These are phyloP conservation scores for Nadsonia fulvescens DNA, from an alignment of 805 yeast genomes.

Conservation along the genomic window DNA sequence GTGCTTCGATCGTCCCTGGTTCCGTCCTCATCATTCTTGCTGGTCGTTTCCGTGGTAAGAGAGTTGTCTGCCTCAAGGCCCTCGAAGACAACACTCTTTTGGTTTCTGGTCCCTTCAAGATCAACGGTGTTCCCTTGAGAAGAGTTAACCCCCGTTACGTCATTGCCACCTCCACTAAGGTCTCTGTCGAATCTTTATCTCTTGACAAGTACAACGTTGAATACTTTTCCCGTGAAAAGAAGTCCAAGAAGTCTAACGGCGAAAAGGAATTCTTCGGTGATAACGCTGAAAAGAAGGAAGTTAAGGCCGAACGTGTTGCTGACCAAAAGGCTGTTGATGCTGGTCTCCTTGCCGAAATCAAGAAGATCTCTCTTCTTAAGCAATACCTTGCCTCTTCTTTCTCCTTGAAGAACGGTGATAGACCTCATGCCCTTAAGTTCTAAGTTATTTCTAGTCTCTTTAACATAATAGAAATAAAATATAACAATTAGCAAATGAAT, in stretches of 20 bases:
- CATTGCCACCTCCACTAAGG: constrained; percentile 93
- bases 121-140: constrained; percentile 98
- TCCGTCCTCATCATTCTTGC: constrained; percentile 93
- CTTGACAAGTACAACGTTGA: constrained; percentile 82
- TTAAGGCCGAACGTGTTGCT: constrained; percentile 84
- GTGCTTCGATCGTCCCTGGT: constrained; percentile 94
- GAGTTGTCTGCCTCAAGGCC: constrained; percentile 94
- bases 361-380: constrained; percentile 92
- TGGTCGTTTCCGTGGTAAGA: constrained; percentile 99
- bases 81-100: constrained; percentile 95
- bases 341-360: constrained; percentile 81
- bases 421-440: constrained; percentile 94
- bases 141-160: constrained; percentile 98
- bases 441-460: constrained; percentile 29
- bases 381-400: constrained; percentile 90
- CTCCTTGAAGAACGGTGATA: constrained; percentile 96
- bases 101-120: constrained; percentile 98
- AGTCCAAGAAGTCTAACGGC: constrained; percentile 54
- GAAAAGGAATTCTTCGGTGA: constrained; percentile 85
- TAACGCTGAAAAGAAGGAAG: constrained; percentile 60
- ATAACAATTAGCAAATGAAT: no score
- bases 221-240: constrained; percentile 93
- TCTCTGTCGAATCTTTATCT: constrained; percentile 61
- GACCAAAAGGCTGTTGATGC: constrained; percentile 95
- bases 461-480: no score